Evolutionary conservation across 495 filamentous ascomycete genomes (phyloP), one percentile per base, ranked within the genome.

Genomic region (Penicillium angulare): DNA sequence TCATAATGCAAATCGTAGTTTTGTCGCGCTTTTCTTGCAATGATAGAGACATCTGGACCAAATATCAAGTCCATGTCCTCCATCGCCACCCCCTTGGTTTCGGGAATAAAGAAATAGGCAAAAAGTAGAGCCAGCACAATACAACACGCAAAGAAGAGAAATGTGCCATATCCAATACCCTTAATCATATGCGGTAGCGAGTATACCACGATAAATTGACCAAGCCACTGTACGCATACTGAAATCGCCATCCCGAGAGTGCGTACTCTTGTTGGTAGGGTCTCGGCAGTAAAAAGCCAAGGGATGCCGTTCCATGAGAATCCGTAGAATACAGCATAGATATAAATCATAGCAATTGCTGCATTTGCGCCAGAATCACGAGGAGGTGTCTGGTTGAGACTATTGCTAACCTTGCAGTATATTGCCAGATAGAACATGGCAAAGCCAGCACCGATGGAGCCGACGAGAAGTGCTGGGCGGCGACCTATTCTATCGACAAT

Each of bases 371-470:
- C 64, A 23, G 83, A 57, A 15, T 60, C 53, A 8, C 44, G 55
- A 10, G 43, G 65, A 17, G 53, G 51, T 27, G 68, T 65, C 2
- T 57, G 51, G 10, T 49, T 57, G 23, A 44, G 22, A 9, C 74
- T 61, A 42, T 74, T 56, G n/a, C 76, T 69, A 44, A 34, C 7
- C 43, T 89, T 84, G 31, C 88, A 69, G 72, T 46, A 60, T 0
- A 49, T 50, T 16, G 84, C 84, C 47, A 88, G 82, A 55, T 88
- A 86, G 60, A 83, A 81, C 80, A 87, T 87, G 54, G 73, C 73
- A 17, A 82, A 63, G 3, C 71, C 40, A 5, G 38, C 47, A 13
- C 38, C 47, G 8, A 40, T 20, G 15, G 52, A 31, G 23, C 58
- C 55, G 10, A 23, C 3, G 17, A 61, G 39, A 43, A 58, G 36